Base-by-base conservation (phyloP, 495 filamentous ascomycete species). In the Melanomma pulvis-pyrius region DNA sequence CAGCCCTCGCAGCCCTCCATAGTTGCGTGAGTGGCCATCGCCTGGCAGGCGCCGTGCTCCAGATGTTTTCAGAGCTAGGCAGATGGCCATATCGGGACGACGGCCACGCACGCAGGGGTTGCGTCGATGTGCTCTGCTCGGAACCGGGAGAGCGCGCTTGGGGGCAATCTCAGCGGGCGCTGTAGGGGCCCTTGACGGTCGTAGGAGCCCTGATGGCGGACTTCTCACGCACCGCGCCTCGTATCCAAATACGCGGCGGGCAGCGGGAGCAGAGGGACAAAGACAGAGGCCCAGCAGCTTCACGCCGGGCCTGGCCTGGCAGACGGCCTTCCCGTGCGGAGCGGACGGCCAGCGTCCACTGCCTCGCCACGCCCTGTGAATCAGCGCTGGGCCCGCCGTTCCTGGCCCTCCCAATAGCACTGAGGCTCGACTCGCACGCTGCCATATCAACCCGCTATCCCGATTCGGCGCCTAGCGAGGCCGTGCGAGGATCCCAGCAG, bases 21-120 rank as follows among this genome's bases (percentile, higher is more conserved):
- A n/a, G n/a, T n/a, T n/a, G n/a, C n/a, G n/a, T n/a, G n/a, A n/a
- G 8, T 44, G 39, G 5, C 3, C n/a, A 11, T 44, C 39, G 9
- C 39, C 39, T 44, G 39, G 24, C 24, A 51, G 19, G 30, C 54
- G 54, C 32, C 8, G 13, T 52, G 49, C 49, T 25, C 25, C 8
- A 11, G 4, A 21, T 5, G 6, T 32, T 55, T 55, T 30, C 26
- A 21, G 15, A 29, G 26, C 49, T 7, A 5, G 19, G 22, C 53
- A 34, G 63, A 66, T 59, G 54, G 59, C 63, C 28, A 63, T 63
- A 48, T 54, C 54, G 63, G 36, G 34, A 29, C 5, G 39, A 25
- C 54, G 61, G 63, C 54, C 63, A 59, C 63, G 63, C 63, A 59
- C 59, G 63, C 55, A 53, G 26, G 36, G 63, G 30, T 46, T 25